Conservation (phyloP, 139 green algal species). For the Limnomonas spitsbergensis region DNA sequence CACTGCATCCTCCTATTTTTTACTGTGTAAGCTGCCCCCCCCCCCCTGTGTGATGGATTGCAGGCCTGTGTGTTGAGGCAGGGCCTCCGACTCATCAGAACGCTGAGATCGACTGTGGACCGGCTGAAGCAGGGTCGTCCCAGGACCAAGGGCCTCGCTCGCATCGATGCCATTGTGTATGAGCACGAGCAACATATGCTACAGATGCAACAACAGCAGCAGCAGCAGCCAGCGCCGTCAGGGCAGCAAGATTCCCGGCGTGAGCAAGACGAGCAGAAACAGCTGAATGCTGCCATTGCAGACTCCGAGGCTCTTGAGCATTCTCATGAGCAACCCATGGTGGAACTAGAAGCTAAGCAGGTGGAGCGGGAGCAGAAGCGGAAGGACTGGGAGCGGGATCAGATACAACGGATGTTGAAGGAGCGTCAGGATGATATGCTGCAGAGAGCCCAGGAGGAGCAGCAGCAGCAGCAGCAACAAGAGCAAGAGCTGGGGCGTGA, state of each 20-base stretch:
- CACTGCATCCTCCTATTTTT: no score
- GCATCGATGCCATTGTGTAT: slow-evolving; percentile 4
- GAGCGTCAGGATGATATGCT: not conserved
- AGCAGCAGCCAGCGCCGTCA: not conserved
- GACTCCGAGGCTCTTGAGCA: not conserved
- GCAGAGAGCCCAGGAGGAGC: not conserved
- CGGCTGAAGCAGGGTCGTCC: not conserved
- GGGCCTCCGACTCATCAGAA: not conserved
- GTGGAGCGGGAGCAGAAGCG: not conserved
- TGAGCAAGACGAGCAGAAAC: not conserved
- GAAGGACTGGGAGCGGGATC: not conserved
- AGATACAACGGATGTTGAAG: slow-evolving; percentile 8
- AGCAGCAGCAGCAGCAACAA: not conserved
- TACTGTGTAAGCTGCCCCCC: no score
- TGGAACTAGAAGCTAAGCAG: not conserved
- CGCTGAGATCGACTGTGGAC: not conserved
- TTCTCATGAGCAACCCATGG: not conserved
- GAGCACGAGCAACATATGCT: not conserved
- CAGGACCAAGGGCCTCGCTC: not conserved
- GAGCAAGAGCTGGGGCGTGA: no score
- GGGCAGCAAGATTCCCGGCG: not conserved
- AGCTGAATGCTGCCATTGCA: not conserved
- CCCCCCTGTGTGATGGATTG: no score
- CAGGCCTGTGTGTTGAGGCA: not conserved
- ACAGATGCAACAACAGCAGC: not conserved